phyloP scores from a whole-genome alignment of 2,329 filamentous ascomycete species.

The Phialocephala sp. region DNA sequence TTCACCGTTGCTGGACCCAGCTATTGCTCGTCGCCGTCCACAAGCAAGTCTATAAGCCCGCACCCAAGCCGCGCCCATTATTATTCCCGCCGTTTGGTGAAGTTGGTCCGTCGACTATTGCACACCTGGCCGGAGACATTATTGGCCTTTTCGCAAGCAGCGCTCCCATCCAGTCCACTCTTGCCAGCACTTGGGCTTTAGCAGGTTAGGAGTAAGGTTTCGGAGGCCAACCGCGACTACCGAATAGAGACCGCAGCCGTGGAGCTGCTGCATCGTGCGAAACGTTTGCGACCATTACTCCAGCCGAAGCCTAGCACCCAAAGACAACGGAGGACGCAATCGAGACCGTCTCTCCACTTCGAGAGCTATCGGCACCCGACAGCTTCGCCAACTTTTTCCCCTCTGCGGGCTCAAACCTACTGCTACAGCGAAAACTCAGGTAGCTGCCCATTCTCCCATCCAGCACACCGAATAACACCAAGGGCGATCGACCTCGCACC shows the following conservation, averaged over 20 bases:
- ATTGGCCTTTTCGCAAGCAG: not conserved
- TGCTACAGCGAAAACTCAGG: not conserved
- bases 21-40: not conserved
- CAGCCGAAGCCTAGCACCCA: not conserved
- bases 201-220: not conserved
- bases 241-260: not conserved
- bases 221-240: not conserved
- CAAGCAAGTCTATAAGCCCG: not conserved
- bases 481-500: not conserved
- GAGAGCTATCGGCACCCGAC: not conserved
- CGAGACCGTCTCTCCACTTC: not conserved
- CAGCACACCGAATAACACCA: not conserved
- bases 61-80: not conserved
- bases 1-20: not conserved
- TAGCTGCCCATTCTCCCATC: conserved; percentile 3
- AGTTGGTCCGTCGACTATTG: not conserved
- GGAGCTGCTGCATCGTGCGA: not conserved
- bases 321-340: not conserved
- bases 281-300: not conserved
- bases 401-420: not conserved
- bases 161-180: not conserved
- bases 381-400: not conserved
- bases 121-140: conserved; percentile 2
- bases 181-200: not conserved
- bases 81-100: not conserved